Conservation (phyloP, 352 stramenopile genomes). For the Thalassiosira hispida region DNA sequence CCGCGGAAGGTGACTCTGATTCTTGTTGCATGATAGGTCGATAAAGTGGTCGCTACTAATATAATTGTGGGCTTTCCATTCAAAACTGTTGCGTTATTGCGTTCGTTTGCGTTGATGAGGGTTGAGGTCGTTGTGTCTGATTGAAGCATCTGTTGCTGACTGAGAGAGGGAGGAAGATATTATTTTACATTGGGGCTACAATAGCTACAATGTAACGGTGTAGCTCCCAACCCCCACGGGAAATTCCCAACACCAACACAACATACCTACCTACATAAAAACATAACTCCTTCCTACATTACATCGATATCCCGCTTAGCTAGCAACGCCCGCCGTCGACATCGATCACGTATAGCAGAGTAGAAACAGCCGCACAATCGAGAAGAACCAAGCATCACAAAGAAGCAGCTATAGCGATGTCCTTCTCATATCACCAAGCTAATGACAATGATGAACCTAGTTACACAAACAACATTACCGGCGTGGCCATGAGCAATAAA, state of each 20-base stretch:
- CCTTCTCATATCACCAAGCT: background rate
- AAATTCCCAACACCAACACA: too few relatives aligned
- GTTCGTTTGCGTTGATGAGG: too few relatives aligned
- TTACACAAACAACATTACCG: constrained; percentile 29
- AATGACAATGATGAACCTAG: constrained; percentile 3
- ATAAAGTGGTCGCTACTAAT: background rate
- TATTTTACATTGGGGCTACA: constrained; percentile 1
- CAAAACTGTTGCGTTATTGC: too few relatives aligned
- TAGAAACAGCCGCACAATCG: too few relatives aligned
- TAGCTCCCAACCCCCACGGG: background rate
- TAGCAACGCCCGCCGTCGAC: too few relatives aligned
- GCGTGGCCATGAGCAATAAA: constrained; percentile 40
- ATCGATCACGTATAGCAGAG: too few relatives aligned
- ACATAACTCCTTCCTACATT: too few relatives aligned
- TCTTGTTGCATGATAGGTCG: background rate
- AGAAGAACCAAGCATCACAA: background rate
- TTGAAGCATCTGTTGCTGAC: too few relatives aligned
- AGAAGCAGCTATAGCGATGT: background rate
- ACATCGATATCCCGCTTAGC: too few relatives aligned
- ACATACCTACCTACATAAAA: too few relatives aligned
- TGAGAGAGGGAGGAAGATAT: background rate
- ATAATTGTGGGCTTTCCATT: background rate
- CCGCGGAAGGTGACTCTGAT: background rate
- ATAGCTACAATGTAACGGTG: background rate
- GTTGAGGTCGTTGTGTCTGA: too few relatives aligned